Conservation (phyloP, 23 red algal genomes). For the Gracilariopsis chorda region DNA sequence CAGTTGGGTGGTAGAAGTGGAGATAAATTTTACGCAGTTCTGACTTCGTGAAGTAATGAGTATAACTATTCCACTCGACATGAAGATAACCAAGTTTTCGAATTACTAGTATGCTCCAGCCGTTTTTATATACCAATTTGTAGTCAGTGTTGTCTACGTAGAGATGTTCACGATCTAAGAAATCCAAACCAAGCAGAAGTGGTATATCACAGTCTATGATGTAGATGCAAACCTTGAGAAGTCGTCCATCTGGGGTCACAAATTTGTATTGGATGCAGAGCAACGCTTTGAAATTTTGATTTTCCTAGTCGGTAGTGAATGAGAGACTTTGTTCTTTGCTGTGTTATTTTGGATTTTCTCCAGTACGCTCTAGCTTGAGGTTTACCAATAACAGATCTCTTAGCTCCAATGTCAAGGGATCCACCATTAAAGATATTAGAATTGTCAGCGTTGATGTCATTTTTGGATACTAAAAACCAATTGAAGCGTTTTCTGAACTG, state of each 20-base stretch:
- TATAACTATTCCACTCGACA: neutral
- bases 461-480: too few species aligned
- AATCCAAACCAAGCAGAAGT: neutral
- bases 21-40: neutral
- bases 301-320: neutral
- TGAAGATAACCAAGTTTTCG: neutral
- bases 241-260: too few species aligned
- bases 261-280: neutral
- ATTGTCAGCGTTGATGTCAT: too few species aligned
- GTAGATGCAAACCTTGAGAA: neutral
- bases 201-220: neutral
- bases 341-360: neutral
- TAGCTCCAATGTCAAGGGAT: neutral
- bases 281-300: neutral
- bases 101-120: neutral
- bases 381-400: neutral
- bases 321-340: neutral
- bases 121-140: neutral
- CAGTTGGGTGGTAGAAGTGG: neutral
- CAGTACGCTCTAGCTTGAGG: neutral
- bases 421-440: too few species aligned
- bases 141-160: slow-evolving; percentile 8
- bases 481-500: too few species aligned
- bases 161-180: neutral
- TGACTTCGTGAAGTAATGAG: neutral